These are phyloP conservation scores for Beauveria sp. DNA, from an alignment of 2,329 filamentous ascomycete genomes.

Conservation along the genomic window DNA sequence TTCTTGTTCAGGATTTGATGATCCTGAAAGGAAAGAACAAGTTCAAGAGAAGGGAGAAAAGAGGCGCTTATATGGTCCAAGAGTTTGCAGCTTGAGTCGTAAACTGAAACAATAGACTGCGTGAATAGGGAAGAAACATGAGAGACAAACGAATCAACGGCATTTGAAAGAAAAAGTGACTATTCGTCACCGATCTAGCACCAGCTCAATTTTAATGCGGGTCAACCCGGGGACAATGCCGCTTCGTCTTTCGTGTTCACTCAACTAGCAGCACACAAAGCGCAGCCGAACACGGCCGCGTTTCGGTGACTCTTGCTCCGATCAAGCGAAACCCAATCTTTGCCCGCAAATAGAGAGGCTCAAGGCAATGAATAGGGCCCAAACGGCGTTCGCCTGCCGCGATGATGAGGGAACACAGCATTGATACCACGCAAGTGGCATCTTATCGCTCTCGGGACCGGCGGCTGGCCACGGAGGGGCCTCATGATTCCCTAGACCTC, in stretches of 20 bases:
- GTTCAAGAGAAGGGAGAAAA: no score
- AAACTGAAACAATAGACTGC: no score
- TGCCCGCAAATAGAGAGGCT: neutral
- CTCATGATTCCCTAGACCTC: neutral
- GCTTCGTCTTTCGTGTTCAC: neutral
- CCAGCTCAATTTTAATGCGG: constrained; percentile 3
- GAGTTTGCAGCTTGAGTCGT: no score
- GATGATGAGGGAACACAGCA: neutral
- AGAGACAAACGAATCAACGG: neutral
- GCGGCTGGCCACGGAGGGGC: no score
- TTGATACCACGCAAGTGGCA: neutral
- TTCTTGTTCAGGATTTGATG: no score
- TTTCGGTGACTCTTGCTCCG: neutral
- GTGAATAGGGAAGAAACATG: neutral
- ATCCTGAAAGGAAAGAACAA: no score
- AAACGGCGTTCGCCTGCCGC: neutral
- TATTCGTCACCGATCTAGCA: neutral
- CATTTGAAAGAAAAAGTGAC: neutral
- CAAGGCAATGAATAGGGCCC: neutral
- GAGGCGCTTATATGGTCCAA: no score
- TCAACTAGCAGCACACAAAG: neutral
- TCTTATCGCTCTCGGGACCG: no score
- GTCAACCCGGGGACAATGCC: constrained; percentile 1
- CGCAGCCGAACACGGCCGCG: constrained; percentile 1
- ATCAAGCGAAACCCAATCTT: neutral